These are phyloP conservation scores for Coemansia sp. DNA, from an alignment of 192 early-diverging fungal genomes.

Conservation along the genomic window DNA sequence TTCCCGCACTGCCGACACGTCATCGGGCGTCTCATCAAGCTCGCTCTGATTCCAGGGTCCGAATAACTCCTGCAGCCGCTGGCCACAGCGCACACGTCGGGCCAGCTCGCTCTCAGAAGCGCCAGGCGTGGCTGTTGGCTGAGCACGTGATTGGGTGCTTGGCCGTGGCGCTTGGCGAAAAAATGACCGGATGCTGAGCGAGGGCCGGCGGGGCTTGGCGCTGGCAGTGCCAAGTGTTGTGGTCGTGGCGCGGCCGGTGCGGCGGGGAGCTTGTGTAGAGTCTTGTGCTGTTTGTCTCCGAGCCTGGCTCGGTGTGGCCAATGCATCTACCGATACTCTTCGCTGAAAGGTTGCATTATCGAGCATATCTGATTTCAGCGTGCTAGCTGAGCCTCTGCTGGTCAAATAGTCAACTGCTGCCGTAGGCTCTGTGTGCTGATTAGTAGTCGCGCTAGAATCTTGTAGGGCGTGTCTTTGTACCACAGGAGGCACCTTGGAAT, in stretches of 20 bases:
- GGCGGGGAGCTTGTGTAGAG: not conserved
- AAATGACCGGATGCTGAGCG: constrained; percentile 45
- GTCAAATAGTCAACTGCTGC: constrained; percentile 6
- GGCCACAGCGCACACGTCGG: constrained; percentile 37
- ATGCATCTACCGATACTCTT: not conserved
- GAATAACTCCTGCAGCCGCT: constrained; percentile 44
- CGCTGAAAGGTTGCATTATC: not conserved
- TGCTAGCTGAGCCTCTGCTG: constrained; percentile 1
- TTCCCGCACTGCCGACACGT: not conserved
- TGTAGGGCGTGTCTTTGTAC: not conserved
- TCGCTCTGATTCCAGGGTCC: constrained; percentile 28
- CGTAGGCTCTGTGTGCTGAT: not conserved
- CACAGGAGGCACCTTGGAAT: not conserved
- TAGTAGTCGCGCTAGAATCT: not conserved
- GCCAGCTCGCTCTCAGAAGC: constrained; percentile 24
- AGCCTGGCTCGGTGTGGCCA: not conserved
- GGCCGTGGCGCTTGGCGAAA: constrained; percentile 20
- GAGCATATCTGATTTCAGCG: not conserved
- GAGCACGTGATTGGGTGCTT: constrained; percentile 3
- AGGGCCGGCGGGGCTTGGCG: constrained; percentile 5
- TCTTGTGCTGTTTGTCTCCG: constrained; percentile 4
- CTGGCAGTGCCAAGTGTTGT: constrained; percentile 17
- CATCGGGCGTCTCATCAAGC: not conserved
- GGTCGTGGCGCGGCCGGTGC: constrained; percentile 11
- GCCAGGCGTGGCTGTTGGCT: not conserved